Evolutionary conservation across 345 rosid species (phyloP).

Genomic region (Acer yangbiense): DNA sequence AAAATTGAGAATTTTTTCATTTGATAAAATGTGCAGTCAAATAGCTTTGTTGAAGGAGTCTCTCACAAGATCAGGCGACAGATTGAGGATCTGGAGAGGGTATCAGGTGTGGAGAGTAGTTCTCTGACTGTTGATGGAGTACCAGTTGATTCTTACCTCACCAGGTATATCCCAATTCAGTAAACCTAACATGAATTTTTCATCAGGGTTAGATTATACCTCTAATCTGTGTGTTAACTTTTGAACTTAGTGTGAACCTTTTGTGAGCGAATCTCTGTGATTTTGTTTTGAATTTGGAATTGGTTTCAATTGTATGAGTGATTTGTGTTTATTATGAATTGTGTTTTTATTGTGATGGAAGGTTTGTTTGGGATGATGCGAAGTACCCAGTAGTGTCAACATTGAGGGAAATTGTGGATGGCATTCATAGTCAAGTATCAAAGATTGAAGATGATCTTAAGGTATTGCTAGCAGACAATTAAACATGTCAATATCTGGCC

Average conservation of each 20-base stretch:
- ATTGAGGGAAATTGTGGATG: conserved; percentile 80
- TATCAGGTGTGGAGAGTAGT: conserved; percentile 77
- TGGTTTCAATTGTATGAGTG: background rate
- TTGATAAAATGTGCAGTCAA: conserved; percentile 61
- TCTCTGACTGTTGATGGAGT: conserved; percentile 92
- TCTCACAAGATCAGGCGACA: conserved; percentile 96
- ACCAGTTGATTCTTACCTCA: conserved; percentile 96
- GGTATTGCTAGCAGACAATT: conserved; percentile 41
- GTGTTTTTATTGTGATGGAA: conserved; percentile 34
- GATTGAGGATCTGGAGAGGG: conserved; percentile 96
- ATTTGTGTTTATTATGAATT: background rate
- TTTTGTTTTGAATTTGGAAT: background rate
- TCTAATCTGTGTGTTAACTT: background rate
- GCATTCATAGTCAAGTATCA: conserved; percentile 77
- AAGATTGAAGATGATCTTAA: conserved; percentile 99
- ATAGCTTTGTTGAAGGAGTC: conserved; percentile 86
- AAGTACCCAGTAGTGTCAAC: conserved; percentile 96
- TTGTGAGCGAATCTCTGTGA: background rate
- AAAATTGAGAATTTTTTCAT: conserved; percentile 14
- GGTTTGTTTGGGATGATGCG: conserved; percentile 99
- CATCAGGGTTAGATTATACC: background rate
- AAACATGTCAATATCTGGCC: background rate
- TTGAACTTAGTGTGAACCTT: background rate
- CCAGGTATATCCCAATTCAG: conserved; percentile 53
- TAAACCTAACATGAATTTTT: background rate